Conservation (phyloP, 352 stramenopile species). For the Phytophthora citrophthora region DNA sequence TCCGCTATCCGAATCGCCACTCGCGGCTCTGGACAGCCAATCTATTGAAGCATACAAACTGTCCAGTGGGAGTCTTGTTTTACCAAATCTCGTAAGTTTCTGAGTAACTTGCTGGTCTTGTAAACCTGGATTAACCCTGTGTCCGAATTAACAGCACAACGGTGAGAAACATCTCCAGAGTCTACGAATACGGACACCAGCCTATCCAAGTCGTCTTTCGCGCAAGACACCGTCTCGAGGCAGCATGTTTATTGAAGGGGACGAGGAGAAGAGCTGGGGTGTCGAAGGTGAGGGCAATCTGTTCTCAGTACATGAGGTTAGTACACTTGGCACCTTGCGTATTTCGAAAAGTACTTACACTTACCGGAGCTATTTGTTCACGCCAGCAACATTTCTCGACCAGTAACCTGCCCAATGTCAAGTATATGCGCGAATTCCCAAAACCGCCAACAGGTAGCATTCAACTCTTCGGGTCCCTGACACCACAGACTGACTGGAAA, state of each 20-base stretch:
- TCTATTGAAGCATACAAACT: background rate
- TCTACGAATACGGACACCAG: conserved; percentile 46
- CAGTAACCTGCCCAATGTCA: conserved; percentile 27
- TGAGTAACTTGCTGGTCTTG: too few species aligned
- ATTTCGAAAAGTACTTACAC: conserved; percentile 5
- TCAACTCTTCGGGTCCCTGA: conserved; percentile 23
- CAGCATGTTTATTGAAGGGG: conserved; percentile 7
- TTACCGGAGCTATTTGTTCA: background rate
- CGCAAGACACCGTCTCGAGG: conserved; percentile 25
- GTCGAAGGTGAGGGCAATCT: conserved; percentile 12
- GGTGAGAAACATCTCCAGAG: conserved; percentile 39
- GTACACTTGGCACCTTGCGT: background rate
- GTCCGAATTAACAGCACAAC: conserved; percentile 21
- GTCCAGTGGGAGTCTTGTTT: conserved; percentile 14
- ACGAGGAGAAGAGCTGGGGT: conserved; percentile 4
- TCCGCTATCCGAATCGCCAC: background rate
- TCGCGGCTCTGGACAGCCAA: background rate
- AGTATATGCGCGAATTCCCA: conserved; percentile 62
- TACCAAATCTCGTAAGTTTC: conserved; percentile 37
- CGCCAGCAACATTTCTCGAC: background rate
- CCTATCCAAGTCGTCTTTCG: conserved; percentile 29
- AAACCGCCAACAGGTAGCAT: conserved; percentile 44
- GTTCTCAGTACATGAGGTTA: conserved; percentile 42
- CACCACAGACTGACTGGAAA: conserved; percentile 8
- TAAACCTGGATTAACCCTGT: too few species aligned